phyloP scores from a whole-genome alignment of 2,329 filamentous ascomycete species.

The Monilinia polystroma region DNA sequence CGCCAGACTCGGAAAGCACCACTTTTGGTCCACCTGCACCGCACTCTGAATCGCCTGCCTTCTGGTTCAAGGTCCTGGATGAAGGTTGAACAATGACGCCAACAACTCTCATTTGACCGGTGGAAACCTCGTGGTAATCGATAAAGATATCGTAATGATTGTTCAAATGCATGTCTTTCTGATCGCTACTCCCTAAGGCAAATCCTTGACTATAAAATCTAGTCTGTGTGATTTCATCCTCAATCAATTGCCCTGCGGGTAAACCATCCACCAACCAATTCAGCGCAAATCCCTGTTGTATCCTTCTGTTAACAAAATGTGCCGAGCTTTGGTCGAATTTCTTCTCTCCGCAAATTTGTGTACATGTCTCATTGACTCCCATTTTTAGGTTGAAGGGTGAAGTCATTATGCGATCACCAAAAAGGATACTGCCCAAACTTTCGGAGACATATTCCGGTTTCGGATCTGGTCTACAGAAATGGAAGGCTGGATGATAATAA shows the following conservation, averaged over 20 bases:
- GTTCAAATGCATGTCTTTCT: constrained; percentile 64
- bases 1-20: constrained; percentile 59
- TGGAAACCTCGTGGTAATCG: constrained; percentile 81
- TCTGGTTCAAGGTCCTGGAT: constrained; percentile 60
- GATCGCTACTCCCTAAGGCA: constrained; percentile 65
- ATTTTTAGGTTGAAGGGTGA: constrained; percentile 90
- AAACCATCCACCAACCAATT: constrained; percentile 96
- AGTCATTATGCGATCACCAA: constrained; percentile 96
- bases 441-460: constrained; percentile 80
- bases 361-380: constrained; percentile 84
- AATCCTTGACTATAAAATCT: constrained; percentile 93
- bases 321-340: constrained; percentile 66
- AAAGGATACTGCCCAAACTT: constrained; percentile 91
- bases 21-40: constrained; percentile 56
- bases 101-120: constrained; percentile 78
- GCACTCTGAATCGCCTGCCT: constrained; percentile 56
- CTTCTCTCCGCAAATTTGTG: constrained; percentile 67
- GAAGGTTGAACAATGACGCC: constrained; percentile 85
- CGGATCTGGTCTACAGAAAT: constrained; percentile 79
- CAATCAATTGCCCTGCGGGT: constrained; percentile 80
- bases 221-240: constrained; percentile 71
- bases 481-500: constrained; percentile 87
- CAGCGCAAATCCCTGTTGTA: constrained; percentile 82
- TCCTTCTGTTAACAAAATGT: constrained; percentile 78
- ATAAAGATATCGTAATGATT: constrained; percentile 95